Evolutionary conservation across 176 grass and related monocot species (phyloP).

Genomic region (Secale cereale): DNA sequence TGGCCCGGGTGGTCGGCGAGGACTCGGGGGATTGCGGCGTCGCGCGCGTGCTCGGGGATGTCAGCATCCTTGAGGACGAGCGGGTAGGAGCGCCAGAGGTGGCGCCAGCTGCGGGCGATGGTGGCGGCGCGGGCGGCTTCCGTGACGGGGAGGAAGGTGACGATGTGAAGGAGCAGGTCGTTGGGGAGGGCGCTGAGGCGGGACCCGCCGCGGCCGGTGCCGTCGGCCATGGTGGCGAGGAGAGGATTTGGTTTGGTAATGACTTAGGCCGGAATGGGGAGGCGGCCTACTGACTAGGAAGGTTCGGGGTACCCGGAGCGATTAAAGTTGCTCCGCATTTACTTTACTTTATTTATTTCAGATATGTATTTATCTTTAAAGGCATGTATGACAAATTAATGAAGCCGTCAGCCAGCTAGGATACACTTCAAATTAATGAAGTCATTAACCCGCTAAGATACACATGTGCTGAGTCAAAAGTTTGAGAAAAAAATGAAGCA

Average conservation of each 20-base stretch:
- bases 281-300: background rate
- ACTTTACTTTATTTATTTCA: no score
- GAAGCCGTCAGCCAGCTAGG: no score
- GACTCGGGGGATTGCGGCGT: background rate
- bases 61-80: background rate
- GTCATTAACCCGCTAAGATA: no score
- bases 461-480: no score
- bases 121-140: background rate
- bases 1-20: background rate
- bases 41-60: background rate
- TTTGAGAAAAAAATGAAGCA: no score
- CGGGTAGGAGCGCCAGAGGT: background rate
- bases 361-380: no score
- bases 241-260: background rate
- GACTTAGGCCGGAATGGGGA: background rate
- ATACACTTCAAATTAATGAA: no score
- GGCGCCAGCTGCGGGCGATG: background rate
- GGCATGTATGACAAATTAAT: no score
- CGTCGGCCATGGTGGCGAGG: constrained; percentile 3
- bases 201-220: background rate
- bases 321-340: background rate
- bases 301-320: background rate
- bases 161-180: background rate
- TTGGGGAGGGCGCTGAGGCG: background rate
- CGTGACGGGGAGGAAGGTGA: background rate